These are phyloP conservation scores for Dioscorea cayenensis DNA, from an alignment of 116 monocot genomes.

Conservation along the genomic window DNA sequence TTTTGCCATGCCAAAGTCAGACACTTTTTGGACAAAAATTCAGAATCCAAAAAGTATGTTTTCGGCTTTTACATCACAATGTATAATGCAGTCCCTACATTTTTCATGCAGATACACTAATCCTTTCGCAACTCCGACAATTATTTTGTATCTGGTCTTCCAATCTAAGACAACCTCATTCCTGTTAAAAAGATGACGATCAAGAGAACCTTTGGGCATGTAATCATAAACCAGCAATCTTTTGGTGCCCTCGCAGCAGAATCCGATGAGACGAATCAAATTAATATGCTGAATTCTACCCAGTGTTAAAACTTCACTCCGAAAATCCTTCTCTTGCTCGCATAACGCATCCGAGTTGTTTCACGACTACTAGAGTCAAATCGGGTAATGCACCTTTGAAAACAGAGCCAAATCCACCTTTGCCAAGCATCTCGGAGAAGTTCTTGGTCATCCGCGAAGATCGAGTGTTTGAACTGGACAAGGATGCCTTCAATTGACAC, in stretches of 20 bases:
- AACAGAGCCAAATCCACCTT: conserved; percentile 24
- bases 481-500: conserved; percentile 3
- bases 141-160: conserved; percentile 8
- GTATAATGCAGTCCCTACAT: conserved; percentile 7
- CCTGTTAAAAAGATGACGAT: conserved; percentile 9
- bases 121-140: background rate
- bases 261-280: conserved; percentile 23
- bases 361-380: conserved; percentile 17
- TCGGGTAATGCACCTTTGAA: conserved; percentile 24
- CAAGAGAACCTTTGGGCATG: conserved; percentile 23
- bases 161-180: conserved; percentile 2
- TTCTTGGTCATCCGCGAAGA: conserved; percentile 17
- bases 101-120: conserved; percentile 2
- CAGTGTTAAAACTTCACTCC: conserved; percentile 25
- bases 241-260: conserved; percentile 10
- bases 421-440: conserved; percentile 19
- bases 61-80: conserved; percentile 27
- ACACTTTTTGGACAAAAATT: conserved; percentile 29
- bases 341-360: conserved; percentile 8
- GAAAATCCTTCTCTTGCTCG: conserved; percentile 34
- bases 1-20: conserved; percentile 49
- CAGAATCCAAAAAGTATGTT: conserved; percentile 40
- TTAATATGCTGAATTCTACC: conserved; percentile 30
- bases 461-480: conserved; percentile 14
- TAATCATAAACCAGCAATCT: conserved; percentile 16